Evolutionary conservation across 352 stramenopile species (phyloP), one percentile per base, ranked within the genome.

Genomic region (Phytophthora constricta): DNA sequence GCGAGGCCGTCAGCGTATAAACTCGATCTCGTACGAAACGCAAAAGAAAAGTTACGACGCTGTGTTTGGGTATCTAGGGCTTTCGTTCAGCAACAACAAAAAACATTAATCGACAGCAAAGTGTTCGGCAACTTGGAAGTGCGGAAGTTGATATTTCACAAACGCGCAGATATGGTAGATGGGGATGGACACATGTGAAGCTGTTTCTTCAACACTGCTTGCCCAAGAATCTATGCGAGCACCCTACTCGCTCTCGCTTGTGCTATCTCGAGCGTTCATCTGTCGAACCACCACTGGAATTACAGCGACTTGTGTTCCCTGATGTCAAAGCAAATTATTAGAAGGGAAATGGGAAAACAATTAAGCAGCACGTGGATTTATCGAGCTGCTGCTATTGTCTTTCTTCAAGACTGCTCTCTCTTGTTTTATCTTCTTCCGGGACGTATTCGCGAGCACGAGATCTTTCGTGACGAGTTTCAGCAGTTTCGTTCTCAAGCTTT

Each of bases 31-130:
- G 2, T 57, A 64, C 19, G 23, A 56, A 27, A 57, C 45, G 3
- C 57, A 57, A 23, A 64, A 57, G 20, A 51, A 28, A 3, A 39
- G 58, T 37, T 58, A 65, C 23, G 47, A 58, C 31, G 37, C 43
- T 28, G 45, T 63, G 25, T 63, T 63, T 17, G 20, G 48, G 3
- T 19, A 41, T 14, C 31, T 50, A 16, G 31, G 46, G 1, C 23
- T 59, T 49, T 22, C 16, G 1, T 63, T 56, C 23, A 56, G 56
- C 16, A 51, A 63, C 25, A 63, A 58, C n/a, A 20, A 57, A 22
- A 1, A 22, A 52, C 28, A 65, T 56, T 22, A 56, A 63, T 39
- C 43, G 56, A 7, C 56, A 63, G 14, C 56, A 63, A 63, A 31
- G 56, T 10, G 45, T 63, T 1, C 28, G 45, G 5, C 56, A 63